A percentile compares a stretch with the other conserved stretches of the same genome.
Conservation (phyloP, 257 asterid species). For the Cordia subcordata region DNA sequence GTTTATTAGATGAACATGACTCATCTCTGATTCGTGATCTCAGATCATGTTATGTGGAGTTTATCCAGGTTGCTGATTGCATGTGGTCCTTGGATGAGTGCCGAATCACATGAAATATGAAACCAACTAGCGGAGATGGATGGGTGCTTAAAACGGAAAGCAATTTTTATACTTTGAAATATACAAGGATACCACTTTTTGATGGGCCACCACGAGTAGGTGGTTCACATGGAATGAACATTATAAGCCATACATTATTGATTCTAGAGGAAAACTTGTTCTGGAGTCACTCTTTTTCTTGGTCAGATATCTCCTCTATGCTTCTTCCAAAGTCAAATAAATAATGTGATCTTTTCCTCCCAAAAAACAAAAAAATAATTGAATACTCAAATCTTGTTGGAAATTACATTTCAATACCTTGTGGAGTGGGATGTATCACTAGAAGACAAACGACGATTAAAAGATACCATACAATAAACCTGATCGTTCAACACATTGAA, state of each 20-base stretch:
- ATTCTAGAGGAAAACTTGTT: too few relatives aligned
- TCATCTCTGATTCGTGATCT: neutral
- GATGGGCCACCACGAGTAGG: neutral
- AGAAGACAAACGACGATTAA: too few relatives aligned
- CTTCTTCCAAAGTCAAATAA: too few relatives aligned
- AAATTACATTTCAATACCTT: too few relatives aligned
- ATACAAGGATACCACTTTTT: neutral
- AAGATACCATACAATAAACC: too few relatives aligned
- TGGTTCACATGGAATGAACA: neutral
- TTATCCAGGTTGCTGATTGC: slow-evolving; percentile 10
- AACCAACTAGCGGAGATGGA: slow-evolving; percentile 19
- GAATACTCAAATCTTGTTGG: too few relatives aligned
- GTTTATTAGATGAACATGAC: neutral
- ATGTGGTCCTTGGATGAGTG: slow-evolving; percentile 22
- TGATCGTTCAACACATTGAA: too few relatives aligned
- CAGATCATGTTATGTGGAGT: slow-evolving; percentile 15
- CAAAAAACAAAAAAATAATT: too few relatives aligned
- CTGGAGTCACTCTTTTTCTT: neutral
- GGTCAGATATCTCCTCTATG: too few relatives aligned
- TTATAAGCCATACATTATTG: neutral
- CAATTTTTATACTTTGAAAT: neutral
- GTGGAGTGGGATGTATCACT: too few relatives aligned
- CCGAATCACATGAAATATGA: slow-evolving; percentile 20
- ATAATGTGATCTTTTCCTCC: too few relatives aligned
- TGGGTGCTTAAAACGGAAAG: slow-evolving; percentile 10